Evolutionary conservation across 139 green algal species (phyloP), one percentile per base, ranked within the genome.

Genomic region (Chlorella sorokiniana): DNA sequence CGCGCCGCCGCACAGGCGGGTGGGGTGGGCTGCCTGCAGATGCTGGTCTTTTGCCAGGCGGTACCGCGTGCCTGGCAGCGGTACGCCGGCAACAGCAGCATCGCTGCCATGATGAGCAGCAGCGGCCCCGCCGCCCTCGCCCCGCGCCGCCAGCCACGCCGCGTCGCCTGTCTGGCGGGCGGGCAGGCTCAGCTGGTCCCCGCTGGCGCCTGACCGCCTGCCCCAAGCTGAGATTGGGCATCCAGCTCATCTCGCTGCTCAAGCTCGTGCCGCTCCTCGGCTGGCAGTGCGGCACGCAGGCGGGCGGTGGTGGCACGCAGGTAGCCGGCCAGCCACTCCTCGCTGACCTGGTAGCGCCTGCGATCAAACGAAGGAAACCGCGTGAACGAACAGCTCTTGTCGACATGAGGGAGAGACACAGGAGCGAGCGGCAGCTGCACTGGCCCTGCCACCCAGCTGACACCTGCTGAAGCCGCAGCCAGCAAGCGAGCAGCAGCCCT

Each of bases 151-250:
- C 41, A 81, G 41, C 88, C 88, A 92, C 48, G 63, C 86, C 0
- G 48, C 77, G n/a, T 71, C 76, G 25, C 86, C 88, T 14, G 86
- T 89, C n/a, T 81, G 65, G 44, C 88, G 51, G 22, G 67, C 85
- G 10, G 85, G 82, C 76, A 89, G 69, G 18, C n/a, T 59, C 48
- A 6, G 68, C 69, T 38, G 45, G 20, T 25, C 35, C 44, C 65
- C 11, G 38, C 22, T 29, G 45, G 4, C 29, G n/a, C 35, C 42
- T 64, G 48, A 1, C 10, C 31, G n/a, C 31, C 8, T n/a, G 38
- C 67, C 0, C 38, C 48, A n/a, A 35, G 38, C 83, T 81, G 42
- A 23, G 31, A 31, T 52, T 52, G 78, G 52, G 14, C 5, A 11
- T 81, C 70, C n/a, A 33, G 27, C 22, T 8, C 33, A 42, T 79